phyloP scores from a whole-genome alignment of 768 basidiomycete genomes.

The Neoboletus brunneissimus region DNA sequence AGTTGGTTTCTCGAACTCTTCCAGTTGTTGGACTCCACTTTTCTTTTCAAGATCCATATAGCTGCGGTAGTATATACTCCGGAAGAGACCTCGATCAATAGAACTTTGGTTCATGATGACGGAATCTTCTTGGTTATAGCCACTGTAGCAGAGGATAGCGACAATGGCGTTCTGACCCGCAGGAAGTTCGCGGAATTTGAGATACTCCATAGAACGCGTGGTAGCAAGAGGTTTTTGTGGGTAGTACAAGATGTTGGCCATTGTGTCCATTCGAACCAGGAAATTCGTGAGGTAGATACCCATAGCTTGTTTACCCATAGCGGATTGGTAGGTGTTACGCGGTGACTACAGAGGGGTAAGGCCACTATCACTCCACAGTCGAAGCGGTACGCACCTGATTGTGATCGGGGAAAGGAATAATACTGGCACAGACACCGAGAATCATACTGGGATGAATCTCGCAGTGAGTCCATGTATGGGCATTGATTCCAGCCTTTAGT shows the following conservation, averaged over 20 bases:
- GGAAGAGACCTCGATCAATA: conserved; percentile 96
- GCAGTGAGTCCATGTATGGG: conserved; percentile 97
- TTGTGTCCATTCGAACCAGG: conserved; percentile 98
- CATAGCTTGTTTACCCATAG: conserved; percentile 99
- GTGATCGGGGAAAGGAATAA: conserved; percentile 99
- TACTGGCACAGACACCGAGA: conserved; percentile 95
- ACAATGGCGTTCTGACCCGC: conserved; percentile 99
- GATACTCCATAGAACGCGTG: conserved; percentile 98
- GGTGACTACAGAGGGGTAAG: conserved; percentile 64
- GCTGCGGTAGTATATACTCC: conserved; percentile 97
- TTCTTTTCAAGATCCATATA: conserved; percentile 99
- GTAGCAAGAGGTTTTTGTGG: conserved; percentile 99
- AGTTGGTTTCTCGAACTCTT: conserved; percentile 96
- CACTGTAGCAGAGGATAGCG: conserved; percentile 97
- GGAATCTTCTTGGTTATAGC: conserved; percentile 99
- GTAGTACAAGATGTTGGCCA: conserved; percentile 99
- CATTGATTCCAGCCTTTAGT: conserved; percentile 77
- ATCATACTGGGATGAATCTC: conserved; percentile 99
- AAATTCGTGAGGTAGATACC: conserved; percentile 98
- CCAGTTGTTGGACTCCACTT: conserved; percentile 84
- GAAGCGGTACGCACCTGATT: conserved; percentile 70
- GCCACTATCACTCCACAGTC: background rate
- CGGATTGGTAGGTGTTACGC: conserved; percentile 99
- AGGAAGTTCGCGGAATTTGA: conserved; percentile 97
- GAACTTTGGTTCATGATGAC: conserved; percentile 99